Conservation (phyloP, 257 asterid species). For the Oldenlandia corymbosa region DNA sequence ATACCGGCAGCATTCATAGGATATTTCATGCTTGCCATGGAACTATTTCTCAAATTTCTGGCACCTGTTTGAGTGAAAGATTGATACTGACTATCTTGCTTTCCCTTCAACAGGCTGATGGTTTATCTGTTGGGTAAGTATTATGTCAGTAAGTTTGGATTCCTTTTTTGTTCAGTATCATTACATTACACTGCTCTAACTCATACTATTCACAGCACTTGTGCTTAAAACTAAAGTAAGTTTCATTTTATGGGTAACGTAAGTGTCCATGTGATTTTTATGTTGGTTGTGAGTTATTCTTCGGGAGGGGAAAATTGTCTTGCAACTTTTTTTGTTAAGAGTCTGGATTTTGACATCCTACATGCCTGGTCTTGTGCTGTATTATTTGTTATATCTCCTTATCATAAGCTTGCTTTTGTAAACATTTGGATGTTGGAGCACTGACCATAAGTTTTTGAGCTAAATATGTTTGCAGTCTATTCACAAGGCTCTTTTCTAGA, state of each 20-base stretch:
- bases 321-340: not conserved
- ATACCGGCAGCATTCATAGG: conserved; percentile 47
- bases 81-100: conserved; percentile 38
- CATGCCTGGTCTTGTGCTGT: not conserved
- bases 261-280: too few species aligned
- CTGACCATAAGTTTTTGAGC: not conserved
- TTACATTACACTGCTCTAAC: not conserved
- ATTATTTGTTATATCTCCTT: not conserved
- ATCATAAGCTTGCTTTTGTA: not conserved
- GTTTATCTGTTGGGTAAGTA: conserved; percentile 65
- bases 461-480: not conserved
- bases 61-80: conserved; percentile 32
- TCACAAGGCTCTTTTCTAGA: not conserved
- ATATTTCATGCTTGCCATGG: conserved; percentile 35
- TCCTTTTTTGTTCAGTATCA: not conserved
- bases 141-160: not conserved
- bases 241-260: too few species aligned
- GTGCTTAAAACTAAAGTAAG: too few species aligned
- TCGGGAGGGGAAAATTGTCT: not conserved
- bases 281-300: not conserved
- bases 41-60: conserved; percentile 38
- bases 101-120: conserved; percentile 43
- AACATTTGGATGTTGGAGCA: not conserved
- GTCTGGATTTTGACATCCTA: conserved; percentile 3
- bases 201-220: not conserved